phyloP scores from a whole-genome alignment of 2,329 filamentous ascomycete species.

The Aurifilum marmelostoma region DNA sequence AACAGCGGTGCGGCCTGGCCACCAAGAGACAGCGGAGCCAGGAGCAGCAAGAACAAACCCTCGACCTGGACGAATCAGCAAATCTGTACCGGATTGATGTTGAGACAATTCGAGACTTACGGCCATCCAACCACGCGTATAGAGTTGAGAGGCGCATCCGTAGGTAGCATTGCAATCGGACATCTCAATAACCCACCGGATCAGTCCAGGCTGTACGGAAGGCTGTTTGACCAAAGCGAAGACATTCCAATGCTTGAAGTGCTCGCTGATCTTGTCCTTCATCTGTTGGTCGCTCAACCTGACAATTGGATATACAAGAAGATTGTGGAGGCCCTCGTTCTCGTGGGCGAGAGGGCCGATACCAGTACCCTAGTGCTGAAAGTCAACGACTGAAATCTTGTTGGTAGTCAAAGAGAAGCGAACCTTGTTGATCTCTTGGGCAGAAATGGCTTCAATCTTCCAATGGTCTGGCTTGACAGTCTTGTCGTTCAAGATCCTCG shows the following conservation, averaged over 20 bases:
- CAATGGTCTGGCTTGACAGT: slow-evolving; percentile 45
- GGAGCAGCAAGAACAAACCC: slow-evolving; percentile 18
- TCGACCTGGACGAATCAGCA: slow-evolving; percentile 17
- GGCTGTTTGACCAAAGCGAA: slow-evolving; percentile 26
- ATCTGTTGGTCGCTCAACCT: slow-evolving; percentile 23
- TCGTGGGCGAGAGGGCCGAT: slow-evolving; percentile 39
- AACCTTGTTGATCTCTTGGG: slow-evolving; percentile 49
- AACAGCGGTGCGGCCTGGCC: slow-evolving; percentile 5
- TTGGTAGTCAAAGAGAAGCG: not conserved
- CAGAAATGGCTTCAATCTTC: slow-evolving; percentile 49
- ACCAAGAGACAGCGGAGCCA: slow-evolving; percentile 19
- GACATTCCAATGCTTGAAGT: slow-evolving; percentile 27
- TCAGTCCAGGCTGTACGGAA: slow-evolving; percentile 13
- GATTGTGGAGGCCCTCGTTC: slow-evolving; percentile 59
- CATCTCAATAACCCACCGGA: slow-evolving; percentile 27
- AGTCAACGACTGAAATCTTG: slow-evolving; percentile 1
- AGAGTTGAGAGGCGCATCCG: slow-evolving; percentile 17
- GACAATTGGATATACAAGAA: slow-evolving; percentile 47
- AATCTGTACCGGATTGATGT: not conserved
- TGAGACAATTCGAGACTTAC: slow-evolving; percentile 2
- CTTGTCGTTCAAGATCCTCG: slow-evolving; percentile 51
- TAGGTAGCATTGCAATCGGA: slow-evolving; percentile 22
- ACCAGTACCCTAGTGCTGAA: slow-evolving; percentile 12
- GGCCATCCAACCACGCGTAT: slow-evolving; percentile 24
- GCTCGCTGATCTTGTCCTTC: slow-evolving; percentile 18